Percentiles rank a stretch among this genome's conserved stretches.
Conservation (phyloP, 306 rosid species). For the Pachyrhizus erosus region DNA sequence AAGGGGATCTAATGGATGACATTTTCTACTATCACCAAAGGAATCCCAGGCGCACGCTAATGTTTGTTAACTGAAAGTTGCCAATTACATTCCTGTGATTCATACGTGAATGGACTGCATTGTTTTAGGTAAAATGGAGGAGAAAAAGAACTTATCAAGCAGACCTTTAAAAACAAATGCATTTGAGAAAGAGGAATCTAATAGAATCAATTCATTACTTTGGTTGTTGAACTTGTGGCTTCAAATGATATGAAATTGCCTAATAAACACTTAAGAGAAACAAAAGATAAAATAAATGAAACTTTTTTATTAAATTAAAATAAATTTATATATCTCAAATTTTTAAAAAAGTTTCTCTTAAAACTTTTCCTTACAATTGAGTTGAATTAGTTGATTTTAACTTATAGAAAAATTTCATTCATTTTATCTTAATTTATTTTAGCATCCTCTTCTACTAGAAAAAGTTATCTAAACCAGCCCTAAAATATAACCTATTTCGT, state of each 20-base stretch:
- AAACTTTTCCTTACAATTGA: too few relatives aligned
- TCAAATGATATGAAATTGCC: not conserved
- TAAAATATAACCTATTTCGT: not conserved
- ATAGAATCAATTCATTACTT: not conserved
- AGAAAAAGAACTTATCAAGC: not conserved
- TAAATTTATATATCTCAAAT: not conserved
- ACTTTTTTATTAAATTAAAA: too few relatives aligned
- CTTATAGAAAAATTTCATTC: not conserved
- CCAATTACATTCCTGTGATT: not conserved
- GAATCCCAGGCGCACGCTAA: not conserved
- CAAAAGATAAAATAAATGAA: too few relatives aligned
- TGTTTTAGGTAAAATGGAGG: not conserved
- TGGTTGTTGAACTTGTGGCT: not conserved
- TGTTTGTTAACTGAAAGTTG: not conserved
- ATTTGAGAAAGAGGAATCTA: constrained; percentile 1
- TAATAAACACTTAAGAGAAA: not conserved
- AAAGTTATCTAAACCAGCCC: too few relatives aligned
- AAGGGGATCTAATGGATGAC: not conserved
- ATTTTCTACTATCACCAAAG: constrained; percentile 14
- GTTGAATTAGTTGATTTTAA: not conserved
- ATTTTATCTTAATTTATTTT: not conserved
- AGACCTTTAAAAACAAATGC: not conserved
- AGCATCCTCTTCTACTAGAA: not conserved
- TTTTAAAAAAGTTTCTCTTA: too few relatives aligned
- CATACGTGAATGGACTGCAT: not conserved